phyloP scores from a whole-genome alignment of 140 eudicot species.

The Stevia rebaudiana region DNA sequence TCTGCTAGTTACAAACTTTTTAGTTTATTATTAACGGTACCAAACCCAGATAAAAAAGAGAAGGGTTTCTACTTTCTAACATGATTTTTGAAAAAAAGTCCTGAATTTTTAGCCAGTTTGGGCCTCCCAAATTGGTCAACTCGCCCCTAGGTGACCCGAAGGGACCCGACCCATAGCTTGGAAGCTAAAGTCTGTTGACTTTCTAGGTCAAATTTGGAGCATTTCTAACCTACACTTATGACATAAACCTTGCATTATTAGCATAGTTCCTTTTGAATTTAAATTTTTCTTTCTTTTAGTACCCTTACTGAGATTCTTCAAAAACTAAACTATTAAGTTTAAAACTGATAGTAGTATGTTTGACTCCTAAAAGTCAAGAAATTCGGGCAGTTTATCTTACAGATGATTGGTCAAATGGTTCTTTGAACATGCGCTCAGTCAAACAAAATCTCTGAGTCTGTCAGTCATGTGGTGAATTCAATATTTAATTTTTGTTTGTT shows the following conservation, averaged over 20 bases:
- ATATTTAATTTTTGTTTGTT: background rate
- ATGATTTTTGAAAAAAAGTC: no score
- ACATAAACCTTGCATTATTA: background rate
- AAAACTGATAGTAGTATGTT: constrained; percentile 1
- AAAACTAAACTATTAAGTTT: background rate
- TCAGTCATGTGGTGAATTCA: constrained; percentile 27
- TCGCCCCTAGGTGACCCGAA: background rate
- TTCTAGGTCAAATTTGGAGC: background rate
- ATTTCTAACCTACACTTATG: background rate
- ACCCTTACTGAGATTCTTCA: background rate
- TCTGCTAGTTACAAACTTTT: no score
- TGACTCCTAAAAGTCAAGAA: constrained; percentile 10
- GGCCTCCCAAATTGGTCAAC: no score
- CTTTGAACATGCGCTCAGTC: constrained; percentile 22
- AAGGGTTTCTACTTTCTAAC: no score
- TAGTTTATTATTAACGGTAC: no score
- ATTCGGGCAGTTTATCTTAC: constrained; percentile 4
- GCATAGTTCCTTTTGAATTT: background rate
- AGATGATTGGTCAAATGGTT: constrained; percentile 25
- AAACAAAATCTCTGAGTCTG: constrained; percentile 29
- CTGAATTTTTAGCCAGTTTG: no score
- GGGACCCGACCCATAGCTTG: background rate
- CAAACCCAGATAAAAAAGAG: no score
- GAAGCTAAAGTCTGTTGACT: background rate
- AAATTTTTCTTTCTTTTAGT: background rate